Conservation (phyloP, 2,329 filamentous ascomycete genomes). For the Lecanicillium sp. region DNA sequence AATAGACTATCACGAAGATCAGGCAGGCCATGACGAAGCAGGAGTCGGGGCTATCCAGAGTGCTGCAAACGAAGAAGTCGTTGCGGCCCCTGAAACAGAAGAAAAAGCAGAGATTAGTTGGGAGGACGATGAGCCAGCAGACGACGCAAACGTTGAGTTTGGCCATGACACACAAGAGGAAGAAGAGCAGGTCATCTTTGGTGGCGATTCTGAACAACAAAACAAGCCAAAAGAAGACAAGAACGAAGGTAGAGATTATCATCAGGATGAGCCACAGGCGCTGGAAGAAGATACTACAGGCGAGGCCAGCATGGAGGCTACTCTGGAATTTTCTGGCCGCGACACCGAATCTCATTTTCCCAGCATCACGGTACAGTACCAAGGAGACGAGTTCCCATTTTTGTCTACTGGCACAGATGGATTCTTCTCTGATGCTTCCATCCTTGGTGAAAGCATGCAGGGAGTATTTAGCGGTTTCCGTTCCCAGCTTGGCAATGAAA, state of each 20-base stretch:
- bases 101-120: constrained; percentile 20
- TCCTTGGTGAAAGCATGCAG: constrained; percentile 39
- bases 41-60: not conserved
- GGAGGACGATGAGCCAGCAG: constrained; percentile 17
- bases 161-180: not conserved
- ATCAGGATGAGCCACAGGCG: constrained; percentile 2
- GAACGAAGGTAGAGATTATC: constrained; percentile 4
- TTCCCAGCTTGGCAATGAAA: constrained; percentile 39
- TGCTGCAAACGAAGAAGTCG: not conserved
- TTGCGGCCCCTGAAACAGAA: constrained; percentile 10
- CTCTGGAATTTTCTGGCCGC: constrained; percentile 10
- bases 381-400: constrained; percentile 37
- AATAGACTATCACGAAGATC: constrained; percentile 19
- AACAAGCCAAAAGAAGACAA: constrained; percentile 6
- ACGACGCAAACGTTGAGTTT: not conserved
- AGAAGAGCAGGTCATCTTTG: constrained; percentile 6
- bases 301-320: constrained; percentile 1
- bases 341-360: constrained; percentile 21
- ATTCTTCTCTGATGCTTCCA: constrained; percentile 39
- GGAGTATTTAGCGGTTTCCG: constrained; percentile 40
- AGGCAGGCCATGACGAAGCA: constrained; percentile 1
- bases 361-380: constrained; percentile 37
- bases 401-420: constrained; percentile 31
- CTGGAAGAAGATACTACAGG: not conserved
- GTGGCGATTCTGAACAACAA: not conserved